Percentiles rank a stretch among this genome's conserved stretches.
phyloP scores from a whole-genome alignment of 176 grass and related monocot species.

The Panicum miliaceum region DNA sequence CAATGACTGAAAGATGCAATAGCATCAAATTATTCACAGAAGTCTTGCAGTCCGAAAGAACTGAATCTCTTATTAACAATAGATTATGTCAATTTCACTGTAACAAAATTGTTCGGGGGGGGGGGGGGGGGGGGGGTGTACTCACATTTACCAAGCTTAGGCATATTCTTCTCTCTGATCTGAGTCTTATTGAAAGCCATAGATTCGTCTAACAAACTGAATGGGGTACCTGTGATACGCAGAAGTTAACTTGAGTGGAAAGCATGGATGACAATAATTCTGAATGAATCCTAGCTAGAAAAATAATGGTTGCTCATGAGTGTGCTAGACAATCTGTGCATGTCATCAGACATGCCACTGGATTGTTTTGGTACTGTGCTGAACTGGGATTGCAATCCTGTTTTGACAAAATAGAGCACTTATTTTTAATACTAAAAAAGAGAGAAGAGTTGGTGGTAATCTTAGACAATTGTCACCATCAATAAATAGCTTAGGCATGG shows the following conservation, averaged over 20 bases:
- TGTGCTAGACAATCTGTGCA: neutral
- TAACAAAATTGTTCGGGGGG: slow-evolving; percentile 9
- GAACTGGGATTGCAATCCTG: neutral
- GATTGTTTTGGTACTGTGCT: neutral
- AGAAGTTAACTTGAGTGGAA: slow-evolving; percentile 27
- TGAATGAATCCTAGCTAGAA: slow-evolving; percentile 30
- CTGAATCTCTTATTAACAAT: neutral
- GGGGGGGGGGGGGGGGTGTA: no score
- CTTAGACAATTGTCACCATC: neutral
- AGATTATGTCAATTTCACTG: slow-evolving; percentile 13
- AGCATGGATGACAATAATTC: slow-evolving; percentile 22
- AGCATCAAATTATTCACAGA: slow-evolving; percentile 43
- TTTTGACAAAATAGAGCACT: neutral
- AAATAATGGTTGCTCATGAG: neutral
- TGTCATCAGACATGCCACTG: neutral
- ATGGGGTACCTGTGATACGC: slow-evolving; percentile 33
- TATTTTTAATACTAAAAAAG: neutral
- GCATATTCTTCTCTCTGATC: slow-evolving; percentile 25
- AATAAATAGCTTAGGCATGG: slow-evolving; percentile 22
- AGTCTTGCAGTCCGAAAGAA: neutral
- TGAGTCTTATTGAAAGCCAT: slow-evolving; percentile 29
- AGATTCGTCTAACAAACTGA: slow-evolving; percentile 31
- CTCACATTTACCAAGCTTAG: slow-evolving; percentile 51
- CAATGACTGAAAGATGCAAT: slow-evolving; percentile 44
- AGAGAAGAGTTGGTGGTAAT: neutral